Evolutionary conservation across 1,284 basidiomycete genomes (phyloP).

Genomic region (Tilletia walkeri): DNA sequence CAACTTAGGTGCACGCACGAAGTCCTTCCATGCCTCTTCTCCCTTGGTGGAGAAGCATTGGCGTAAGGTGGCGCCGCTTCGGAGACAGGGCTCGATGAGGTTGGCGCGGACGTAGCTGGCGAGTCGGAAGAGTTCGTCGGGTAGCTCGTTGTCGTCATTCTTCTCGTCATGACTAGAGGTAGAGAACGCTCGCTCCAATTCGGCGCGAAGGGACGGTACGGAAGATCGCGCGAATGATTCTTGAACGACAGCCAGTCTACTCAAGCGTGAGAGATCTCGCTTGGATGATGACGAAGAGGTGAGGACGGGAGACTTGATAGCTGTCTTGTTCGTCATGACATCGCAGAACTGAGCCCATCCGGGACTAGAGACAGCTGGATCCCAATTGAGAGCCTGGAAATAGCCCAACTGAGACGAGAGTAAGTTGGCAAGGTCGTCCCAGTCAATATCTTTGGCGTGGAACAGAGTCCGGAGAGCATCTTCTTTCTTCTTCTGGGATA

Average conservation of each 20-base stretch:
- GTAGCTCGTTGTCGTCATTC: conserved; percentile 10
- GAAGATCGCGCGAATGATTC: not conserved
- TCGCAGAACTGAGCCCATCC: conserved; percentile 21
- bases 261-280: not conserved
- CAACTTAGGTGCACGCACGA: conserved; percentile 63
- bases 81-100: conserved; percentile 33
- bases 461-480: not conserved
- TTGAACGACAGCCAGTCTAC: not conserved
- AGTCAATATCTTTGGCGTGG: conserved; percentile 32
- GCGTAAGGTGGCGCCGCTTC: conserved; percentile 15
- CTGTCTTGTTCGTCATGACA: conserved; percentile 16
- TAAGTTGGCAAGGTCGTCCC: conserved; percentile 41
- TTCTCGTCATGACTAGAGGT: conserved; percentile 28
- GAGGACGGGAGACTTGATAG: not conserved
- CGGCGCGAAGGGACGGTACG: not conserved
- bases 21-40: conserved; percentile 59
- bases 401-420: conserved; percentile 42
- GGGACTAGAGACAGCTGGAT: conserved; percentile 30
- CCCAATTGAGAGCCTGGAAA: conserved; percentile 50
- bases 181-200: conserved; percentile 17
- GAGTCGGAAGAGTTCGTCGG: conserved; percentile 3
- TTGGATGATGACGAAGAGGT: not conserved
- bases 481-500: not conserved
- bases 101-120: conserved; percentile 15
- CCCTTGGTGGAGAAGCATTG: conserved; percentile 8